These are phyloP conservation scores for Pneumocystis carinii DNA, from an alignment of 1,139 yeast genomes.

Conservation along the genomic window DNA sequence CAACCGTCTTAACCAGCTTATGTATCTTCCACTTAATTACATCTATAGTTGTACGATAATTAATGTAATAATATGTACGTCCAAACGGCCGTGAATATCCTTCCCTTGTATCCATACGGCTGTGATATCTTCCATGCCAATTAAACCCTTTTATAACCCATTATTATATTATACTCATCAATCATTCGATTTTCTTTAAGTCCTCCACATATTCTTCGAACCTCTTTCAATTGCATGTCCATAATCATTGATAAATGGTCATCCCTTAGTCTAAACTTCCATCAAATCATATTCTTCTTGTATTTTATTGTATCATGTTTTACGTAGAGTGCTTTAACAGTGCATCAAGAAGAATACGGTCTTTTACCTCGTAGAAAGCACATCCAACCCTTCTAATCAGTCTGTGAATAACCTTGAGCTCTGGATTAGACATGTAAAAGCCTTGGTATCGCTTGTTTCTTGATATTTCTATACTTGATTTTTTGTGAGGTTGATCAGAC, in stretches of 20 bases:
- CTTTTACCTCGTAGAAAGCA: slow-evolving; percentile 77
- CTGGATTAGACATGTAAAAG: not conserved
- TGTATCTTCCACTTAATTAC: slow-evolving; percentile 95
- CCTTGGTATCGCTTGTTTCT: not conserved
- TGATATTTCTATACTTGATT: not conserved
- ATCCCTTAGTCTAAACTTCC: slow-evolving; percentile 44
- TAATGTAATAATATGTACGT: slow-evolving; percentile 73
- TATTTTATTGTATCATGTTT: slow-evolving; percentile 3
- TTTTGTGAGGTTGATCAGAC: not conserved
- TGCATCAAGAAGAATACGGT: slow-evolving; percentile 75
- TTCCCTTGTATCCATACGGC: slow-evolving; percentile 49
- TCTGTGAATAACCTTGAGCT: slow-evolving; percentile 26
- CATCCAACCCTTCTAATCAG: slow-evolving; percentile 51
- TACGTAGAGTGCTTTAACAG: slow-evolving; percentile 70
- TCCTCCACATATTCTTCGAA: slow-evolving; percentile 66
- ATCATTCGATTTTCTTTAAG: slow-evolving; percentile 66
- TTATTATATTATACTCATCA: slow-evolving; percentile 16
- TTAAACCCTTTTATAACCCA: not conserved
- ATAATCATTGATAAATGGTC: slow-evolving; percentile 72
- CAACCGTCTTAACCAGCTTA: slow-evolving; percentile 59
- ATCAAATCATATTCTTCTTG: not conserved
- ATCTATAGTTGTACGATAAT: slow-evolving; percentile 85
- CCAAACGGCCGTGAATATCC: slow-evolving; percentile 54
- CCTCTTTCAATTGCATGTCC: slow-evolving; percentile 74
- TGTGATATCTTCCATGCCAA: slow-evolving; percentile 18